phyloP scores from a whole-genome alignment of 331 rosid species.

The Acacia pycnantha region DNA sequence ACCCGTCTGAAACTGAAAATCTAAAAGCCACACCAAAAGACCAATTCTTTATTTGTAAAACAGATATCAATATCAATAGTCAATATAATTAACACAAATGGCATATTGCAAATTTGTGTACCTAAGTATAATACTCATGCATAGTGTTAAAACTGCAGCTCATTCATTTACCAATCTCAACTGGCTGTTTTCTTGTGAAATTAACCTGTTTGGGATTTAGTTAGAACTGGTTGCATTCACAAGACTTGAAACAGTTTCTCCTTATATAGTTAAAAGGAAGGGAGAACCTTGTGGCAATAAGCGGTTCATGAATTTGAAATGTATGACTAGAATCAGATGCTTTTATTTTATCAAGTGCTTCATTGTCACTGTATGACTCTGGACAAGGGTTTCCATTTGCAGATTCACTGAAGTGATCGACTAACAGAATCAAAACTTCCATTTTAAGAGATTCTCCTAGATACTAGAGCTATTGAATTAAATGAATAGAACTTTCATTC shows the following conservation, averaged over 20 bases:
- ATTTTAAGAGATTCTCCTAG: not conserved
- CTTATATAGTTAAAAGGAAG: not conserved
- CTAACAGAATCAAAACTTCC: not conserved
- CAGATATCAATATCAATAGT: not conserved
- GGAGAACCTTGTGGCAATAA: not conserved
- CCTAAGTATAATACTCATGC: not conserved
- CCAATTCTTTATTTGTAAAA: not conserved
- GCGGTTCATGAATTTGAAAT: not conserved
- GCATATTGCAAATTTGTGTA: not conserved
- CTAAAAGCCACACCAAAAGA: not conserved
- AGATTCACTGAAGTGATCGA: not conserved
- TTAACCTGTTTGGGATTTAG: not conserved
- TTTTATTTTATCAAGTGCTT: not conserved
- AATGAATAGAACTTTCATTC: not conserved
- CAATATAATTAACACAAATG: not conserved
- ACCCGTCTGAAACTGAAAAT: not conserved
- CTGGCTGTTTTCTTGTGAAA: not conserved
- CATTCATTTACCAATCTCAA: not conserved
- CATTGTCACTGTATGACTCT: not conserved
- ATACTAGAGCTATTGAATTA: not conserved
- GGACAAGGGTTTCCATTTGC: not conserved
- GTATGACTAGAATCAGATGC: not conserved
- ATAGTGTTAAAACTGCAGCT: not conserved
- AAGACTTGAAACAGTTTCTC: not conserved
- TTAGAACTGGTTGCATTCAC: not conserved